phyloP scores from a whole-genome alignment of 2,329 filamentous ascomycete genomes.

The Verruconis gallopava region DNA sequence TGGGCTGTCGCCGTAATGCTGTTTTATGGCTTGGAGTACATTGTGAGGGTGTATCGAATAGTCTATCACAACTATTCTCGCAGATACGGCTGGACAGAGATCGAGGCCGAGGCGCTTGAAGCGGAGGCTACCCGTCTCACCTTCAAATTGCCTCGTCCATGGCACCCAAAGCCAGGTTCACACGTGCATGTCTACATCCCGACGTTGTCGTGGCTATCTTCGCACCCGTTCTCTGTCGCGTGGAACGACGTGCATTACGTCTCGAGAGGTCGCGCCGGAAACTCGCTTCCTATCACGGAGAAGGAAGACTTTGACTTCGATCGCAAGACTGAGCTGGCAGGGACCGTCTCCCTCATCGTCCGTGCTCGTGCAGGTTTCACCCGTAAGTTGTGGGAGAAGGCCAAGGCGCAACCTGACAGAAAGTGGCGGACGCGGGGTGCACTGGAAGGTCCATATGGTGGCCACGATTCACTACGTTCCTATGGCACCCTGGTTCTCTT shows the following conservation, averaged over 20 bases:
- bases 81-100: slow-evolving; percentile 34
- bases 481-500: slow-evolving; percentile 71
- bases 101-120: slow-evolving; percentile 45
- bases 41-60: slow-evolving; percentile 35
- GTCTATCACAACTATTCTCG: slow-evolving; percentile 41
- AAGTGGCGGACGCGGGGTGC: slow-evolving; percentile 51
- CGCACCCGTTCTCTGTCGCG: slow-evolving; percentile 38
- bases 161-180: slow-evolving; percentile 41
- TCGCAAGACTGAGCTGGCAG: slow-evolving; percentile 2
- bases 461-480: slow-evolving; percentile 55
- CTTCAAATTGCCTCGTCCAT: slow-evolving; percentile 43
- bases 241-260: slow-evolving; percentile 20
- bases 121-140: slow-evolving; percentile 48
- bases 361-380: slow-evolving; percentile 65
- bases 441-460: slow-evolving; percentile 66
- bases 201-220: slow-evolving; percentile 27
- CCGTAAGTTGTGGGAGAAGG: slow-evolving; percentile 50
- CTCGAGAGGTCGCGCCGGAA: not conserved
- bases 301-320: slow-evolving; percentile 5
- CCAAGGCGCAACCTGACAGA: slow-evolving; percentile 34
- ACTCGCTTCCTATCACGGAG: slow-evolving; percentile 14
- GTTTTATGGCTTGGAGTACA: slow-evolving; percentile 62
- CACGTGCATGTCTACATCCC: slow-evolving; percentile 51
- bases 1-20: slow-evolving; percentile 62
- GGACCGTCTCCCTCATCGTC: slow-evolving; percentile 55